A percentile compares a stretch with the other conserved stretches of the same genome.
Conservation (phyloP, 2,329 filamentous ascomycete species). For the Verticillium tricorpus region DNA sequence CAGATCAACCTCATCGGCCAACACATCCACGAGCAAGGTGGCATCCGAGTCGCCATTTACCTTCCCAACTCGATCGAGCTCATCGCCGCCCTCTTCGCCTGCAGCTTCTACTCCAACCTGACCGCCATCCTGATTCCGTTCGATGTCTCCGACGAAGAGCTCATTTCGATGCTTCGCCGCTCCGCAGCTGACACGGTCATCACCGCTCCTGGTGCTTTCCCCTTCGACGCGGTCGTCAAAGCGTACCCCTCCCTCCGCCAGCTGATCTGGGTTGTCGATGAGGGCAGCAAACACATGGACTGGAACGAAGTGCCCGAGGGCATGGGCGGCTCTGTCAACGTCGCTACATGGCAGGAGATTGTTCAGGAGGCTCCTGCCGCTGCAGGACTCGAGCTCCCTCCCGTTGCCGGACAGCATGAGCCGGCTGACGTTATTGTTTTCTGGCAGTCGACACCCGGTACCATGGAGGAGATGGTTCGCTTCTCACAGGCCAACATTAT, state of each 20-base stretch:
- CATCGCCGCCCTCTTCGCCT: constrained; percentile 76
- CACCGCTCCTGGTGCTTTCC: constrained; percentile 80
- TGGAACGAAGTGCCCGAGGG: constrained; percentile 87
- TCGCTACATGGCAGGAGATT: constrained; percentile 91
- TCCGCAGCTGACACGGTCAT: constrained; percentile 78
- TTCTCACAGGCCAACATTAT: constrained; percentile 83
- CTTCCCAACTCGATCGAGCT: constrained; percentile 92
- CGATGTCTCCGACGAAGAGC: constrained; percentile 63
- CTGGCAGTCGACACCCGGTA: constrained; percentile 52
- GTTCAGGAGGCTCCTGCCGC: constrained; percentile 63
- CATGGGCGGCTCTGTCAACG: constrained; percentile 68
- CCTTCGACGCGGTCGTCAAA: constrained; percentile 68
- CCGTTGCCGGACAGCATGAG: constrained; percentile 48
- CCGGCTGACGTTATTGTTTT: constrained; percentile 60
- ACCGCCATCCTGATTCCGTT: constrained; percentile 83
- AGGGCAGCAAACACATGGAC: constrained; percentile 87
- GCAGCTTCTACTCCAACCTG: constrained; percentile 77
- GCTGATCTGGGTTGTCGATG: constrained; percentile 88
- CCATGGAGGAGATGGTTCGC: constrained; percentile 66
- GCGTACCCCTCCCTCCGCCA: constrained; percentile 68
- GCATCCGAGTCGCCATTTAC: constrained; percentile 79
- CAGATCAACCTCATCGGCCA: constrained; percentile 86
- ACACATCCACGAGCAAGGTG: constrained; percentile 66
- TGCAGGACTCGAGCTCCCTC: constrained; percentile 60
- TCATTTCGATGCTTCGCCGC: constrained; percentile 68